Evolutionary conservation across 441 rosid genomes (phyloP), one percentile per base, ranked within the genome.

Genomic region (Pelargonium exstipulatum): DNA sequence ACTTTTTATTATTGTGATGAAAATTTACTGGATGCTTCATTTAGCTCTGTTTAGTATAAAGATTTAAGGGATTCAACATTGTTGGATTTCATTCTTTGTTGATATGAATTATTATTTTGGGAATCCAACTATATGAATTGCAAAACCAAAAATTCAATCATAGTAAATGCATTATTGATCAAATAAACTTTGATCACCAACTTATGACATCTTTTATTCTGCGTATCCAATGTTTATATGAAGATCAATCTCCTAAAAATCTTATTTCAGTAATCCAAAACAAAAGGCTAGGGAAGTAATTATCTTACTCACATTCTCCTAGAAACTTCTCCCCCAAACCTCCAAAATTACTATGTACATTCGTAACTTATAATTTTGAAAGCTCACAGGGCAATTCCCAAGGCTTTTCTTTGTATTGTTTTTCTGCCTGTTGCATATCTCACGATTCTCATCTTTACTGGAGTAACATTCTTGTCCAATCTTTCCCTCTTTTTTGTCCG

Each of bases 1-100:
- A 64, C n/a, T 75, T 69, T 49, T 13, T 3, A 62, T 62, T 40
- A 69, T 57, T 42, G 10, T 68, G 53, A 55, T 71, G 64, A 48
- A 48, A 24, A 58, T 2, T 62, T 17, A 13, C 4, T 49, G 14
- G 35, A 22, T 58, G 35, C 24, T 58, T 58, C 63, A 9, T 3
- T 58, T 2, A 22, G 63, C 63, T 58, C 63, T 17, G 18, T 58
- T 17, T 53, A 7, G 60, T 20, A 16, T 7, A 53, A 53, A 53
- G 18, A 20, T 53, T 48, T 53, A 17, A 53, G 60, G 10, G 5
- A 53, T 53, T 53, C 60, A 53, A 17, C 60, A 17, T 53, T 16
- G 24, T 53, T 53, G 60, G 60, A 35, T 16, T 16, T 53, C 22
- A 53, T 17, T 53, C 60, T 53, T 7, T 48, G 40, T 17, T 53